Percentiles rank a stretch among this genome's conserved stretches.
These are phyloP conservation scores for Lactifluus pinguis DNA, from an alignment of 768 basidiomycete genomes.

Conservation along the genomic window DNA sequence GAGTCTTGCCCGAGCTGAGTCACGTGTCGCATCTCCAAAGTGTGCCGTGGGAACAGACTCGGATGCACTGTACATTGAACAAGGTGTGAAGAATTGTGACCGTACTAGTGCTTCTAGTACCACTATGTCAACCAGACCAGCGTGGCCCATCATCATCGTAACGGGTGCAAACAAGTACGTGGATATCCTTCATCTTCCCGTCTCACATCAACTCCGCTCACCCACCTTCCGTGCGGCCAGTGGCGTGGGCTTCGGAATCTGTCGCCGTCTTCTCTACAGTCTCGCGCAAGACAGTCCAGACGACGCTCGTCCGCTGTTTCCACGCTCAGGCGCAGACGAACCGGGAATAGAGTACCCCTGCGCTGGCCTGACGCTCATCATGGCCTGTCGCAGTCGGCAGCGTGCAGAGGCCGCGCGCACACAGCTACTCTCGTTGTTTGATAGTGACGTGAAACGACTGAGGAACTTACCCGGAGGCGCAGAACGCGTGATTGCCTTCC, in stretches of 20 bases:
- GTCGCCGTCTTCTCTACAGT: conserved; percentile 66
- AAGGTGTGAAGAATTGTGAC: no score
- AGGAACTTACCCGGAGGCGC: conserved; percentile 32
- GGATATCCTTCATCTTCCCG: neutral
- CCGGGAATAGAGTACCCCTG: conserved; percentile 26
- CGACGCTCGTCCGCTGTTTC: conserved; percentile 41
- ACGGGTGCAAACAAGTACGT: conserved; percentile 32
- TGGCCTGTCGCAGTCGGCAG: conserved; percentile 67
- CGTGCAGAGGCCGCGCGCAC: conserved; percentile 53
- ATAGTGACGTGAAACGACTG: conserved; percentile 40
- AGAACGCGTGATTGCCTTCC: conserved; percentile 48
- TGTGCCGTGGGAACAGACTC: no score
- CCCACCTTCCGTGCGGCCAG: conserved; percentile 29
- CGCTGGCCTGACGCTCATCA: conserved; percentile 59
- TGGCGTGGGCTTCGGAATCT: conserved; percentile 78
- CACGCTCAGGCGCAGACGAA: conserved; percentile 21
- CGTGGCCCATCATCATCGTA: conserved; percentile 26
- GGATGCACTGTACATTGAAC: no score
- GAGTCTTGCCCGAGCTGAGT: no score
- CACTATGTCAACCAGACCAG: neutral
- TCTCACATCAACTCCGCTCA: neutral
- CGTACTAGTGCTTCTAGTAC: neutral
- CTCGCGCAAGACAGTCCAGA: conserved; percentile 42
- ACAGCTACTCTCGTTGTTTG: conserved; percentile 45
- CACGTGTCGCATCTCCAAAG: no score